Base-by-base conservation (phyloP, 2,329 filamentous ascomycete genomes). In the Sclerotinia minor region DNA sequence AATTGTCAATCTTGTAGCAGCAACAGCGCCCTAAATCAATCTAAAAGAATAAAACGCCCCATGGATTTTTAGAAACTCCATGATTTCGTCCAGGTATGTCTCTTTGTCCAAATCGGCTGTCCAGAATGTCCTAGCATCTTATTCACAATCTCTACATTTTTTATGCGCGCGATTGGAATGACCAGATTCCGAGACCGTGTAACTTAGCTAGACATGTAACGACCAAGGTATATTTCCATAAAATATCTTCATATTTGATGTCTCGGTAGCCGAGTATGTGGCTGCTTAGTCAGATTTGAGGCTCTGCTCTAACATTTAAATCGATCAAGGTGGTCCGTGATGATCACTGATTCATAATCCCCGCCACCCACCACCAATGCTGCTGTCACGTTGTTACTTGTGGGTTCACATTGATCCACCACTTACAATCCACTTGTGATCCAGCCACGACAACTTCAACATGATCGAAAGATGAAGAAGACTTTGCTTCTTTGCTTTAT, bases 401-500 rank as follows among this genome's bases (percentile, higher is more conserved):
- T 54, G 49, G 44, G 24, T 29, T 26, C 45, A 44, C 26, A 26
- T 49, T 8, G 9, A 45, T 24, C n/a, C 24, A 15, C n/a, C 21
- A 45, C 50, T 29, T 54, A 2, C 26, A 47, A 32, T 47, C 53
- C 53, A 55, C 32, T 55, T 54, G 52, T 54, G n/a, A 21, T 38
- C 52, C 5, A 4, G 3, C 21, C 21, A 55, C 29, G 29, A 55
- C 52, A 47, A 47, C 41, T 24, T 38, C 41, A 38, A 57, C 38
- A 44, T 57, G 57, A 52, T 57, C 54, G 50, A 60, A 85, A 79
- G 69, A 89, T 89, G 85, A 91, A 89, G 82, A 93, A 92, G 81
- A 95, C 91, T 68, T 80, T 96, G 49, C 80, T 96, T 50, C 81
- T 96, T 69, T 91, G 90, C 76, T 95, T 95, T 78, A 92, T 95